Evolutionary conservation across 768 basidiomycete species (phyloP).

Genomic region (Boletus rubroflammeus): DNA sequence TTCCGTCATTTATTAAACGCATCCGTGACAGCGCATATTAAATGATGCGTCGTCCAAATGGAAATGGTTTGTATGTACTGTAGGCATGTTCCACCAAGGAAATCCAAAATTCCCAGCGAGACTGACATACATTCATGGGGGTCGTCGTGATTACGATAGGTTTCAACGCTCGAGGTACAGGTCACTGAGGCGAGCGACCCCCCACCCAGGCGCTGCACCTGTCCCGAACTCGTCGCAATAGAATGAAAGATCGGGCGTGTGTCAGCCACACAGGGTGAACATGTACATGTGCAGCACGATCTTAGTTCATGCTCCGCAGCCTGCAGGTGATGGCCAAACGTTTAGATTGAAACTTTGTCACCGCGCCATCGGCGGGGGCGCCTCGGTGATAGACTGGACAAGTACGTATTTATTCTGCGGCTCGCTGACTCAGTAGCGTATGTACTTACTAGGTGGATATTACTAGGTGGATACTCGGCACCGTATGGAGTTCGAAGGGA

Average conservation of each 20-base stretch:
- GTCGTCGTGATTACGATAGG: background rate
- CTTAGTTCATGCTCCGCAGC: background rate
- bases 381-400: background rate
- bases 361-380: background rate
- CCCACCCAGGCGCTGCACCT: background rate
- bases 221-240: background rate
- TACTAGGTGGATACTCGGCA: background rate
- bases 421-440: background rate
- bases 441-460: too few species aligned
- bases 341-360: slow-evolving; percentile 4
- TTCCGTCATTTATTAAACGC: slow-evolving; percentile 8
- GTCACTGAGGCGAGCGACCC: too few species aligned
- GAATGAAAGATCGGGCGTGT: background rate
- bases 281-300: background rate
- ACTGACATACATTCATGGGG: background rate
- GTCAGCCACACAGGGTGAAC: slow-evolving; percentile 10
- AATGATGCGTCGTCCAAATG: background rate
- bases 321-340: background rate
- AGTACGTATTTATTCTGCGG: slow-evolving; percentile 4
- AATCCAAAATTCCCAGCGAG: background rate
- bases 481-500: background rate
- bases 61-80: background rate
- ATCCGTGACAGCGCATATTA: background rate
- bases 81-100: background rate
- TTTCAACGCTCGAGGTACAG: background rate